Evolutionary conservation across 2,329 filamentous ascomycete genomes (phyloP).

Genomic region (Penicillium sp.): DNA sequence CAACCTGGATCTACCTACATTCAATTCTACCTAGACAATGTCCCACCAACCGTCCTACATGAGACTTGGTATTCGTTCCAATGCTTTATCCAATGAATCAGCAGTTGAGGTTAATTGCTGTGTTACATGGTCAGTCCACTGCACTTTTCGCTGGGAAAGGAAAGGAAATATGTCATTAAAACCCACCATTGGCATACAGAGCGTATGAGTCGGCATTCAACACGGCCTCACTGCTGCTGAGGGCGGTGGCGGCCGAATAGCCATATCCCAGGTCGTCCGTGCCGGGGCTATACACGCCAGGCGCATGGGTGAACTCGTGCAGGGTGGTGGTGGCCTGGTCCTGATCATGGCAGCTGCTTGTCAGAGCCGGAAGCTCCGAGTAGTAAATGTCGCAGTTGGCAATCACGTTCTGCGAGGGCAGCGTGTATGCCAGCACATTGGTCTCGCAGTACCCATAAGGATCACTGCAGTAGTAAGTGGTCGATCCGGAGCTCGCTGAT

Average conservation of each 20-base stretch:
- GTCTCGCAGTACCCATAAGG: slow-evolving; percentile 56
- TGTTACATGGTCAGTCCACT: slow-evolving; percentile 4
- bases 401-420: slow-evolving; percentile 59
- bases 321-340: slow-evolving; percentile 68
- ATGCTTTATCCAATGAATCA: slow-evolving; percentile 4
- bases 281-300: slow-evolving; percentile 57
- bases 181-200: slow-evolving; percentile 55
- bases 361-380: slow-evolving; percentile 53
- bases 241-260: slow-evolving; percentile 53
- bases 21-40: not conserved
- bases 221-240: slow-evolving; percentile 58
- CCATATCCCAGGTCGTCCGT: slow-evolving; percentile 65
- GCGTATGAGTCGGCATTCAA: slow-evolving; percentile 68
- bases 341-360: slow-evolving; percentile 62
- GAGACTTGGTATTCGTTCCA: not conserved
- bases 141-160: not conserved
- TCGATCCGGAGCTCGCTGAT: slow-evolving; percentile 53
- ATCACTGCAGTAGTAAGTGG: slow-evolving; percentile 64
- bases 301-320: slow-evolving; percentile 69
- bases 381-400: slow-evolving; percentile 67
- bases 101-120: slow-evolving; percentile 26
- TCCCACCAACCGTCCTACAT: not conserved
- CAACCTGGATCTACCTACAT: not conserved
- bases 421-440: slow-evolving; percentile 65
- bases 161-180: not conserved